Conservation (phyloP, 2,329 filamentous ascomycete species). For the Lasiodiplodia citricola region DNA sequence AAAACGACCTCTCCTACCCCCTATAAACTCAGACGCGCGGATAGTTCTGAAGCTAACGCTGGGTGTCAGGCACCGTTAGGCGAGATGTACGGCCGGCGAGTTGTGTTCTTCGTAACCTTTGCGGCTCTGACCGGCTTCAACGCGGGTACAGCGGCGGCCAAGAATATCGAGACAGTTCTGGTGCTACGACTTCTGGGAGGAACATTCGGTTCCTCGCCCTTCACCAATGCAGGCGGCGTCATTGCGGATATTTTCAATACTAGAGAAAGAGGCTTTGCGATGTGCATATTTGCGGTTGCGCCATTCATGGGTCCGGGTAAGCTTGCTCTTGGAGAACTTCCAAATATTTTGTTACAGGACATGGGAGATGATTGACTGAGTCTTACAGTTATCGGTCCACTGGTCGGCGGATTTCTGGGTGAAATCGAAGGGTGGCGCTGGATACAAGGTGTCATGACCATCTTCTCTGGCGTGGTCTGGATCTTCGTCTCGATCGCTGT, state of each 20-base stretch:
- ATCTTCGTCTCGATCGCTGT: constrained; percentile 41
- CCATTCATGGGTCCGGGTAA: constrained; percentile 45
- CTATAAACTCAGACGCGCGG: too few species aligned
- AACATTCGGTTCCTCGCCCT: constrained; percentile 64
- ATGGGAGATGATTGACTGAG: constrained; percentile 65
- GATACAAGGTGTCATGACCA: constrained; percentile 46
- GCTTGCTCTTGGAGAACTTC: neutral
- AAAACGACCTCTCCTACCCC: too few species aligned
- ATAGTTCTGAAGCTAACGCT: neutral
- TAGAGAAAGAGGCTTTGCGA: constrained; percentile 42
- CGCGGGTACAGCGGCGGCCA: constrained; percentile 61
- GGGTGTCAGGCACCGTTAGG: constrained; percentile 58
- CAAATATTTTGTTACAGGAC: constrained; percentile 46
- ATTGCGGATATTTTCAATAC: constrained; percentile 47
- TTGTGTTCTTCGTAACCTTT: constrained; percentile 65
- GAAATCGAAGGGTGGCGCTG: constrained; percentile 43
- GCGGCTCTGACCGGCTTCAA: constrained; percentile 65
- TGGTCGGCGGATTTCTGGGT: constrained; percentile 44
- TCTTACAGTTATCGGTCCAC: constrained; percentile 47
- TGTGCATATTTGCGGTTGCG: constrained; percentile 48
- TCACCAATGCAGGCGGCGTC: constrained; percentile 59
- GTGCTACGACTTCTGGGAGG: constrained; percentile 71
- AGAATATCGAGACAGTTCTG: constrained; percentile 65
- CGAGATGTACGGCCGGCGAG: constrained; percentile 56
- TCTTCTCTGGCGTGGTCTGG: constrained; percentile 41